Conservation (phyloP, 169 alveolate species). For the Babesia bigemina region DNA sequence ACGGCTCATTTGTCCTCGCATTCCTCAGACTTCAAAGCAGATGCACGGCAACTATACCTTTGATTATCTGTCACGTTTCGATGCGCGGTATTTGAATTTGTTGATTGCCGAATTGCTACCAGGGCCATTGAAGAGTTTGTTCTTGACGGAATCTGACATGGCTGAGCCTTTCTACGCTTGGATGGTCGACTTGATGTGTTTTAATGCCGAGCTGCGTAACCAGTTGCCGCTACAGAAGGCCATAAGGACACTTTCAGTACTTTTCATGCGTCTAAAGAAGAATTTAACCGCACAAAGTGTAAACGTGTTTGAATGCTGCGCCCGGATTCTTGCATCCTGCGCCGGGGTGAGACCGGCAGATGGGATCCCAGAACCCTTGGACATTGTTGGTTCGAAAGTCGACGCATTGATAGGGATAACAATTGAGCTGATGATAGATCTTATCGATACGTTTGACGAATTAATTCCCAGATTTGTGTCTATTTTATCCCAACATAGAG, state of each 20-base stretch:
- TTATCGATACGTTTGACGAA: conserved; percentile 17
- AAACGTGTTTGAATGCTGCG: conserved; percentile 22
- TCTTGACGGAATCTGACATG: background rate
- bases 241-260: conserved; percentile 26
- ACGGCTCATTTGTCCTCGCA: conserved; percentile 52
- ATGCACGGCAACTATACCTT: conserved; percentile 40
- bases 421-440: conserved; percentile 36
- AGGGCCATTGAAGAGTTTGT: background rate
- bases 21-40: conserved; percentile 48
- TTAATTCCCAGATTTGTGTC: conserved; percentile 3
- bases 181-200: conserved; percentile 29
- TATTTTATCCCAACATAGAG: conserved; percentile 2
- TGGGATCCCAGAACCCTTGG: background rate
- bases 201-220: background rate
- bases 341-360: background rate
- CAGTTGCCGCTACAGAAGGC: conserved; percentile 22
- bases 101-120: conserved; percentile 50
- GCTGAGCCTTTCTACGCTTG: conserved; percentile 6
- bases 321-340: conserved; percentile 7
- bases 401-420: conserved; percentile 12
- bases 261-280: conserved; percentile 35
- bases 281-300: conserved; percentile 9
- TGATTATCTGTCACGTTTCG: conserved; percentile 36
- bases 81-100: conserved; percentile 29
- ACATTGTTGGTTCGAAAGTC: conserved; percentile 8